A percentile compares a stretch with the other conserved stretches of the same genome.
Conservation (phyloP, 2,329 filamentous ascomycete species). For the Stemphylium vesicarium region DNA sequence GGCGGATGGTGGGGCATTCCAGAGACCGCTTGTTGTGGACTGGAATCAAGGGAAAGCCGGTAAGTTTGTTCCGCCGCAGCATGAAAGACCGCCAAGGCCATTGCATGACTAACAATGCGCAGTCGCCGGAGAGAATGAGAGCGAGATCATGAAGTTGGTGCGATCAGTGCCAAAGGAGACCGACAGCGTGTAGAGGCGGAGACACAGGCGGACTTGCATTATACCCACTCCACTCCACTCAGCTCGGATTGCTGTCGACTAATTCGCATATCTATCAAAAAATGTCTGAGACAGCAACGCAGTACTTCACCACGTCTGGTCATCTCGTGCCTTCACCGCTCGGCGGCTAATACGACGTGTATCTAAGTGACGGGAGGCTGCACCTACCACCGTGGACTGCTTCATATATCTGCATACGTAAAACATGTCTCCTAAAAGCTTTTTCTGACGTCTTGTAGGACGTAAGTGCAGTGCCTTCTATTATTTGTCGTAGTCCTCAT, state of each 20-base stretch:
- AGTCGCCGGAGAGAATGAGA: conserved; percentile 79
- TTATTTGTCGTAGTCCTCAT: not conserved
- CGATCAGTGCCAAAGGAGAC: conserved; percentile 60
- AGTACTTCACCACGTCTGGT: not conserved
- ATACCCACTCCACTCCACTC: conserved; percentile 7
- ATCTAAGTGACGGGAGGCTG: conserved; percentile 25
- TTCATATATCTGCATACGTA: conserved; percentile 10
- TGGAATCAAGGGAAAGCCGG: conserved; percentile 90
- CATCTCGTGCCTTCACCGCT: conserved; percentile 5
- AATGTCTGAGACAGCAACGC: not conserved
- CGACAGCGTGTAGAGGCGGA: conserved; percentile 22
- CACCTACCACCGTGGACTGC: conserved; percentile 8
- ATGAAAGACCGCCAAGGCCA: not conserved
- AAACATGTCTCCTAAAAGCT: conserved; percentile 10
- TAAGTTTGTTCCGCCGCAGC: conserved; percentile 34
- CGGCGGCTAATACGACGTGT: conserved; percentile 1
- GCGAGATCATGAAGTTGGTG: conserved; percentile 85
- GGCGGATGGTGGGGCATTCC: conserved; percentile 70
- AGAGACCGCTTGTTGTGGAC: conserved; percentile 86
- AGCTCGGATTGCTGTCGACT: not conserved
- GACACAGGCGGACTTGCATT: conserved; percentile 9
- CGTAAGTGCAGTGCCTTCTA: not conserved
- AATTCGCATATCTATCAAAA: not conserved
- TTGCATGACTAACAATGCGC: conserved; percentile 14
- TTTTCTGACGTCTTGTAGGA: not conserved